These are phyloP conservation scores for Cicer bijugum DNA, from an alignment of 306 rosid species.

Conservation along the genomic window DNA sequence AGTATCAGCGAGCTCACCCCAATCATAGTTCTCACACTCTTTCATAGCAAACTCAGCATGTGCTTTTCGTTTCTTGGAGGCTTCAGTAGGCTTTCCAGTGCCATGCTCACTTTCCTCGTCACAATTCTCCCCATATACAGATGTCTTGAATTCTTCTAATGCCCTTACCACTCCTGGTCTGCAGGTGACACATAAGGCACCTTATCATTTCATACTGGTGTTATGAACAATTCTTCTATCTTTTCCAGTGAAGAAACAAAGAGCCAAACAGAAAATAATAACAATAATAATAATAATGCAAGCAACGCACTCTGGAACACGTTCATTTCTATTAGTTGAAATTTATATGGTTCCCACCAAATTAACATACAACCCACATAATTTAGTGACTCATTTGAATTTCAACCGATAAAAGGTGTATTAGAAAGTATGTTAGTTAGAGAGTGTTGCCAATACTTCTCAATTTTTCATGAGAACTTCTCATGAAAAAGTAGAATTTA, in stretches of 20 bases:
- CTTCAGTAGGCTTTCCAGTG: constrained; percentile 57
- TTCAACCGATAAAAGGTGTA: not conserved
- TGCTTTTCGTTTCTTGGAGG: constrained; percentile 76
- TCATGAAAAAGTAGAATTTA: not conserved
- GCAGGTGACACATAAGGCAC: constrained; percentile 48
- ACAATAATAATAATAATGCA: not conserved
- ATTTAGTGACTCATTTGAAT: constrained; percentile 2
- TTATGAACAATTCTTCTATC: constrained; percentile 7
- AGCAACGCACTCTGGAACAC: not conserved
- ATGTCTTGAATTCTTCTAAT: constrained; percentile 78
- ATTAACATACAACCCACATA: not conserved
- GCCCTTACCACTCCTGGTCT: constrained; percentile 77
- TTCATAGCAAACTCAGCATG: constrained; percentile 61
- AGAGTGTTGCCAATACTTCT: too few relatives aligned
- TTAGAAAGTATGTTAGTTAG: too few relatives aligned
- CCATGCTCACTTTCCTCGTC: constrained; percentile 58
- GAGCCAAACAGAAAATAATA: constrained; percentile 26
- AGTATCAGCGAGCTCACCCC: constrained; percentile 81
- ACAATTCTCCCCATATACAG: constrained; percentile 80
- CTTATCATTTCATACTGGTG: constrained; percentile 30
- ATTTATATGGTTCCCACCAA: not conserved
- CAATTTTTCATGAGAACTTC: too few relatives aligned
- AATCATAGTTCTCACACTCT: constrained; percentile 68
- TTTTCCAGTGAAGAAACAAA: constrained; percentile 19
- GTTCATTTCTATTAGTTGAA: not conserved